Evolutionary conservation across 164 flowering plant species (phyloP).

Genomic region (Magnolia officinalis): DNA sequence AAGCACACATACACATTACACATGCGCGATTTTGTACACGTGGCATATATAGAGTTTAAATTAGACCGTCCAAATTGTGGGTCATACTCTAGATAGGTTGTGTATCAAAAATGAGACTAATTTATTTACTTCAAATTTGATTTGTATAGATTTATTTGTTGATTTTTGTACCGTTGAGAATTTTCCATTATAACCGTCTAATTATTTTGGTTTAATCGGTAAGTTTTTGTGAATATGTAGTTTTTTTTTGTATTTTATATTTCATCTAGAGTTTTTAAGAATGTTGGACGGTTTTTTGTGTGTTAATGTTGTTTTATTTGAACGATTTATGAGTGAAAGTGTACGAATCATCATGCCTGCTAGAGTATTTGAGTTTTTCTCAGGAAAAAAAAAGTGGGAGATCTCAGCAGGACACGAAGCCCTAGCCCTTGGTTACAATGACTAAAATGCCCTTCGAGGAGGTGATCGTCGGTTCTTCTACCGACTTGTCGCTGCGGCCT

Average conservation of each 20-base stretch:
- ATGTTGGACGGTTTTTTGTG: too few species aligned
- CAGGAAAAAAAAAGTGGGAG: background rate
- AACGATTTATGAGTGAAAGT: background rate
- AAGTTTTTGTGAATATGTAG: too few species aligned
- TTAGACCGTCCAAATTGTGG: background rate
- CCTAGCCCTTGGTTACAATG: slow-evolving; percentile 5
- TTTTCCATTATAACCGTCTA: too few species aligned
- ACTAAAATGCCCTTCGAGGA: background rate
- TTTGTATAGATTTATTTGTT: too few species aligned
- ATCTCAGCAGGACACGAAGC: slow-evolving; percentile 5
- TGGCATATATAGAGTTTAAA: background rate
- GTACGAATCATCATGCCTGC: background rate
- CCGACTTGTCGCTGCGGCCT: background rate
- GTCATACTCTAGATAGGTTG: too few species aligned
- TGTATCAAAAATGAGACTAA: too few species aligned
- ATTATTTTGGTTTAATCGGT: too few species aligned
- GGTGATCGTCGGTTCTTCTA: background rate
- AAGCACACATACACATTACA: background rate
- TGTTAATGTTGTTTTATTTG: too few species aligned
- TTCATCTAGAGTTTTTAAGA: too few species aligned
- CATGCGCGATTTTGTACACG: background rate
- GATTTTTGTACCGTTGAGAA: too few species aligned
- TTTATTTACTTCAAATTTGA: too few species aligned
- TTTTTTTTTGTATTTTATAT: too few species aligned
- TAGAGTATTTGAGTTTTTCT: background rate